phyloP scores from a whole-genome alignment of 208 protist species.

The Crithidia expoeki region DNA sequence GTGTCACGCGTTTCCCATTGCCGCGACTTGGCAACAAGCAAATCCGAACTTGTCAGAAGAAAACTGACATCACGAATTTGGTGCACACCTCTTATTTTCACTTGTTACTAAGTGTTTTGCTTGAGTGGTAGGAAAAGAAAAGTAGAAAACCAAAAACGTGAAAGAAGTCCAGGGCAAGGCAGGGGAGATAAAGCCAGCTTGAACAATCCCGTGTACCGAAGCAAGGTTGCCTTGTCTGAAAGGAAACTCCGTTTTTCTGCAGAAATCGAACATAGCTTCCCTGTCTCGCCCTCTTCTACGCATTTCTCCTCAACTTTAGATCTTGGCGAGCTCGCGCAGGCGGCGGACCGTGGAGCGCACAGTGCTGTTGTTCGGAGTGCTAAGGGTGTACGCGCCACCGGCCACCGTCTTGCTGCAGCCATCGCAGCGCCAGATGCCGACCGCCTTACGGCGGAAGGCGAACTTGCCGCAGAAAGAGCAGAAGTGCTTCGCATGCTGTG shows the following conservation, averaged over 20 bases:
- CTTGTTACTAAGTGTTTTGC: neutral
- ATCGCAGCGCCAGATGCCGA: constrained; percentile 99
- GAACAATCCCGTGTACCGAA: constrained; percentile 1
- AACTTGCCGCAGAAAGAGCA: constrained; percentile 99
- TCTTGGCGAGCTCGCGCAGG: constrained; percentile 95
- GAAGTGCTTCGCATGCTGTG: constrained; percentile 98
- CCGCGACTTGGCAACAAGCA: no score
- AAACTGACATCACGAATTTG: no score
- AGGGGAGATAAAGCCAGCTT: neutral
- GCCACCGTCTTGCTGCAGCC: constrained; percentile 97
- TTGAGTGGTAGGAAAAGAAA: constrained; percentile 8
- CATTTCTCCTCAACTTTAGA: constrained; percentile 39
- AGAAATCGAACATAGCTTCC: constrained; percentile 5
- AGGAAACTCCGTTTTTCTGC: constrained; percentile 11
- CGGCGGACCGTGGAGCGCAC: constrained; percentile 98
- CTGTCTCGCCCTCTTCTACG: constrained; percentile 4
- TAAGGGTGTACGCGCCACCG: constrained; percentile 98
- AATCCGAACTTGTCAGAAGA: no score
- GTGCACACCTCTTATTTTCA: no score
- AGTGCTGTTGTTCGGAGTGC: constrained; percentile 95
- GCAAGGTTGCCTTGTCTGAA: constrained; percentile 3
- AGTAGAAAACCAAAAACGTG: constrained; percentile 15
- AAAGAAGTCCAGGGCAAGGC: constrained; percentile 12
- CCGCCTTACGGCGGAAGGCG: constrained; percentile 95
- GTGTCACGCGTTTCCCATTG: no score